Base-by-base conservation (phyloP, 495 filamentous ascomycete species). In the Pseudoneurospora amorphoporcata region DNA sequence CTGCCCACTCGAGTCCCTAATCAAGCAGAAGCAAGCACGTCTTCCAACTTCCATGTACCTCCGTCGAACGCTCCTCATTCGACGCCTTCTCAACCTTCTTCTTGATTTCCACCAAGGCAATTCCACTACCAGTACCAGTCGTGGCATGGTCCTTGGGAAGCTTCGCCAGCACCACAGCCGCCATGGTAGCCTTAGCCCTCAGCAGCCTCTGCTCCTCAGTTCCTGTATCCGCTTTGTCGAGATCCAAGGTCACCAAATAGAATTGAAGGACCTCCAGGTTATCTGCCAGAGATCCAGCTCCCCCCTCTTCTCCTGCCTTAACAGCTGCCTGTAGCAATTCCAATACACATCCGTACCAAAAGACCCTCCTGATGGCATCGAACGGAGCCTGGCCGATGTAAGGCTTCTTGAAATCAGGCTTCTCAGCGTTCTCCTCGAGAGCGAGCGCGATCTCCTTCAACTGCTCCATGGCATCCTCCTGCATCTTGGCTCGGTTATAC, bases 401-500 rank as follows among this genome's bases (percentile, higher is more conserved):
- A 6, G 81, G 79, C 16, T 73, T 74, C 45, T 73, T 74, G 16
- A 58, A 61, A 2, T 68, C 37, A 19, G 47, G 39, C 10, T 45
- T 68, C 42, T 68, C 65, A 8, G 42, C 70, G 16, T 69, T 70
- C 17, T 70, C 65, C 35, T 81, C 78, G 0, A 83, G 71, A 0
- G 73, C 76, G 3, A 69, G n/a, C 9, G 76, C 69, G 47, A 86
- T 74, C 39, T 79, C 75, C 10, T 35, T 74, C 12, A 86, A 76
- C n/a, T 80, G 76, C 4, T 61, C 45, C n/a, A 77, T 8, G 2
- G 84, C 81, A 12, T 73, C 68, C 35, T 78, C 71, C 65, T 40
- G 74, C 81, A 84, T 81, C 70, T 73, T 77, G 8, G 45, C 32
- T 17, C 83, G 81, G 61, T 82, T 85, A 68, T 85, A 84, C 12